phyloP scores from a whole-genome alignment of 768 basidiomycete genomes.

The Amanita subjunquillea region DNA sequence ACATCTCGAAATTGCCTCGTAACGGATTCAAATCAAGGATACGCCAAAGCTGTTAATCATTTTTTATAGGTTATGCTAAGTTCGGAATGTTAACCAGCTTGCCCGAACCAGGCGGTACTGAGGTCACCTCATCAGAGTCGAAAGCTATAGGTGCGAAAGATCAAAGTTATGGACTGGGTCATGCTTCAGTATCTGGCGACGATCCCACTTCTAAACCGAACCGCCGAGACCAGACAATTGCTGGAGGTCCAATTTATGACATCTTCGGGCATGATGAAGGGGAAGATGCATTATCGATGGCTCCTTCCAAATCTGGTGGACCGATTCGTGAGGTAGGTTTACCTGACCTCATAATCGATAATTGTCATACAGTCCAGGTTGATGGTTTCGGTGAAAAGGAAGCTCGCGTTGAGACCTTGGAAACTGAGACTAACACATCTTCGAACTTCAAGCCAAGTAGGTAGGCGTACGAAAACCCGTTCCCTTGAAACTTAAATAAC shows the following conservation, averaged over 20 bases:
- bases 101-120: constrained; percentile 8
- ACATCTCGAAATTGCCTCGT: constrained; percentile 72
- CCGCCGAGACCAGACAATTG: constrained; percentile 45
- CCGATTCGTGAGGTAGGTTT: background rate
- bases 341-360: background rate
- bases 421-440: background rate
- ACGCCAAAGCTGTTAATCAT: background rate
- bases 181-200: constrained; percentile 6
- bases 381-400: background rate
- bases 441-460: constrained; percentile 35
- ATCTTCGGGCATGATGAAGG: constrained; percentile 38
- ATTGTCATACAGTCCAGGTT: background rate
- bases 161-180: background rate
- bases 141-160: background rate
- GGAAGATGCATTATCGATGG: constrained; percentile 49
- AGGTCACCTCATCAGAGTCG: constrained; percentile 2
- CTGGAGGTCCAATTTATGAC: constrained; percentile 40
- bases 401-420: background rate
- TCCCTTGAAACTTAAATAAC: background rate
- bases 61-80: constrained; percentile 50
- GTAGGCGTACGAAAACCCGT: constrained; percentile 17
- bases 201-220: constrained; percentile 36
- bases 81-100: constrained; percentile 46
- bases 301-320: constrained; percentile 29
- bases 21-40: constrained; percentile 12